Evolutionary conservation across 23 red algal genomes (phyloP), one percentile per base, ranked within the genome.

Genomic region (Agarophyton chilense): DNA sequence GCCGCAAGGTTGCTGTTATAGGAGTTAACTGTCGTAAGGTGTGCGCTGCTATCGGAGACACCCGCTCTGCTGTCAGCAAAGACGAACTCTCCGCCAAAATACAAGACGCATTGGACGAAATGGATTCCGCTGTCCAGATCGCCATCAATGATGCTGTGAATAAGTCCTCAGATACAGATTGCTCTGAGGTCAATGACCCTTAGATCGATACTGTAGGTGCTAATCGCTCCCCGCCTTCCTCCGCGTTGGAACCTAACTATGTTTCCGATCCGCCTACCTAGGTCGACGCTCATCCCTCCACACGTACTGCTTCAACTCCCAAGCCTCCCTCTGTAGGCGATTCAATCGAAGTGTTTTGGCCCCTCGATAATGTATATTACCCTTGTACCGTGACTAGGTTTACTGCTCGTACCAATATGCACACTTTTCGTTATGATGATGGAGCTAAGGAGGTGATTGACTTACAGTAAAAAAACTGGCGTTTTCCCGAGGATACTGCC

Each of bases 401-500:
- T 16, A 55, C 36, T 14, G 49, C 19, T 33, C 28, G 38, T 61
- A 40, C 65, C 17, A 7, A 2, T 7, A 50, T 55, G 45, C 64
- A 71, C 38, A 36, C 60, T 25, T 9, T 71, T 35, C 36, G 43
- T 19, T 85, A 85, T 1, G 60, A 85, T 68, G 81, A 85, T 52
- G 56, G 56, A 16, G 63, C 38, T 31, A 71, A 85, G 26, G 81
- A 85, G 28, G 1, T 54, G 14, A 57, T 68, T 3, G 19, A 62
- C 56, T 9, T 85, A n/a, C 24, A 26, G 10, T 16, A 85, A n/a
- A 58, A 72, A 36, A 28, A n/a, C 70, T 85, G 60, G 81, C 56
- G 81, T 18, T 52, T 49, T 25, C 43, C 19, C 17, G 10, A 17
- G 41, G 0, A 42, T 50, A 34, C 74, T 19, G 46, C 6, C 0